phyloP scores from a whole-genome alignment of 2,329 filamentous ascomycete genomes.

The Dothideomycetes sp. region DNA sequence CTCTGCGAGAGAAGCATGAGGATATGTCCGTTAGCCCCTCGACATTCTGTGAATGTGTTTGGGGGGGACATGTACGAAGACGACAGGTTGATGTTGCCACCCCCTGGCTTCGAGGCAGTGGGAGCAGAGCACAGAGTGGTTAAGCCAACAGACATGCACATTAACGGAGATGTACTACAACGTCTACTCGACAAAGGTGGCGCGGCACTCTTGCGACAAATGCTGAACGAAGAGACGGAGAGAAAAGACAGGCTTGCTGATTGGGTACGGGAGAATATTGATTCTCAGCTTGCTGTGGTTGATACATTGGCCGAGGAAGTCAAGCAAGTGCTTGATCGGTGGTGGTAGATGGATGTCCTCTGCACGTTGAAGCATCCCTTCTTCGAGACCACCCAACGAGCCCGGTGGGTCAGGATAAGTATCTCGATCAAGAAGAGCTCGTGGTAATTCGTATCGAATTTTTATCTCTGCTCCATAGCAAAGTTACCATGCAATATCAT shows the following conservation, averaged over 20 bases:
- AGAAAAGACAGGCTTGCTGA: conserved; percentile 15
- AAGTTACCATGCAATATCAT: too few relatives aligned
- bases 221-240: conserved; percentile 13
- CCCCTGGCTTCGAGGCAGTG: conserved; percentile 17
- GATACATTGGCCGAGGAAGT: conserved; percentile 14
- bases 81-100: conserved; percentile 2
- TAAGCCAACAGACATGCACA: conserved; percentile 19
- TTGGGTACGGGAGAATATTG: conserved; percentile 22
- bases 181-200: conserved; percentile 21
- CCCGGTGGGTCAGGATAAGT: too few relatives aligned
- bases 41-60: not conserved
- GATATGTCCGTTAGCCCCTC: conserved; percentile 15
- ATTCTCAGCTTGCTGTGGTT: conserved; percentile 14
- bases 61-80: not conserved
- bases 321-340: conserved; percentile 10
- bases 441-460: too few relatives aligned
- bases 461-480: too few relatives aligned
- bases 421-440: too few relatives aligned
- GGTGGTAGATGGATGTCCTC: conserved; percentile 1
- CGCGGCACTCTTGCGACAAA: conserved; percentile 10
- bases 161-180: conserved; percentile 31
- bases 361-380: not conserved
- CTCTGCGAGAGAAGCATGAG: conserved; percentile 31
- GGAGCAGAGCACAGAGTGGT: conserved; percentile 11
- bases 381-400: too few relatives aligned